A percentile compares a stretch with the other conserved stretches of the same genome.
Conservation (phyloP, 176 grass and related monocot species). For the Dendrocalamus sinicus region DNA sequence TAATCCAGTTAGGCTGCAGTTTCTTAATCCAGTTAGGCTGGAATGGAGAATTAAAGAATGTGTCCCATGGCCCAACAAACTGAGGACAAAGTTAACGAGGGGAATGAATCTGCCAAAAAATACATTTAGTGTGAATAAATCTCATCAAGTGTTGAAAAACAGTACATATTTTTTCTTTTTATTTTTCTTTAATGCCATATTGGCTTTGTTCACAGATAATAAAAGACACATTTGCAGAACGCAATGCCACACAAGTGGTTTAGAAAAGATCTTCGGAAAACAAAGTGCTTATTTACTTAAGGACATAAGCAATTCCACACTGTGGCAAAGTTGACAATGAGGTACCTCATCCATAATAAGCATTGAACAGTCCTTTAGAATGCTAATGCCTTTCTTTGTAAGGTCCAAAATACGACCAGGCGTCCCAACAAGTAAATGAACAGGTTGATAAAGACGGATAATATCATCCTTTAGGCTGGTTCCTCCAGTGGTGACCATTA, state of each 20-base stretch:
- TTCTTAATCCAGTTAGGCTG: constrained; percentile 11
- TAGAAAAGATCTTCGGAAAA: neutral
- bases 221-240: neutral
- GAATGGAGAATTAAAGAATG: neutral
- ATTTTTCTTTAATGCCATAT: neutral
- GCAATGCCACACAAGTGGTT: neutral
- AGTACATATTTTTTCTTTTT: neutral
- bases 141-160: neutral
- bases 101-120: neutral
- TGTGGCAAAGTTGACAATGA: constrained; percentile 3
- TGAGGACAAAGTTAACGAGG: neutral
- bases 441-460: constrained; percentile 87
- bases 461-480: constrained; percentile 97
- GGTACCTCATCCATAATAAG: constrained; percentile 97
- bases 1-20: too few species aligned
- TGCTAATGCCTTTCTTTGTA: constrained; percentile 75
- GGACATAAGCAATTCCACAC: constrained; percentile 13
- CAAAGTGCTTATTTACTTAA: neutral
- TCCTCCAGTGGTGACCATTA: constrained; percentile 96
- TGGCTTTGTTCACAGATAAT: neutral
- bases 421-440: constrained; percentile 87
- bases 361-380: constrained; percentile 88
- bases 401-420: constrained; percentile 91
- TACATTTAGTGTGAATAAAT: constrained; percentile 8
- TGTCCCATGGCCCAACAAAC: neutral